Base-by-base conservation (phyloP, 2,329 filamentous ascomycete species). In the Monilinia fructicola region DNA sequence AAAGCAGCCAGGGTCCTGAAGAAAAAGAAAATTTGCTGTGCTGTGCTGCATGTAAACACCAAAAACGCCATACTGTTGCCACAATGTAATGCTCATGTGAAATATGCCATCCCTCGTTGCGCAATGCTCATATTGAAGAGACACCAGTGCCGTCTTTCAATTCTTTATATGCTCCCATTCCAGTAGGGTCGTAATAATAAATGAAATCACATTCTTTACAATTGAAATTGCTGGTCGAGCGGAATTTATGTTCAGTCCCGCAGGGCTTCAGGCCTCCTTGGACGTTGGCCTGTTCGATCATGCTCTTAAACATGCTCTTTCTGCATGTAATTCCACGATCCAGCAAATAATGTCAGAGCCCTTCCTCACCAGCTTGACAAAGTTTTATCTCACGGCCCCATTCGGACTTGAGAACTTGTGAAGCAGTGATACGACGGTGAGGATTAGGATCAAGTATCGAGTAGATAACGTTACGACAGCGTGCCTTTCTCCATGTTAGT, bases 331-430 rank as follows among this genome's bases (percentile, higher is more conserved):
- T 67, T 65, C 61, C 67, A 40, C 63, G 67, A 54, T 72, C 71
- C 54, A 68, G 64, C 64, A 58, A 42, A 58, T 65, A 64, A 67
- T 78, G 76, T 81, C 85, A 97, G 74, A 96, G 89, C 67, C 95
- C 95, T 83, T 98, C 93, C 80, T 98, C 92, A 72, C 94, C 95
- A 69, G 95, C 94, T 79, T 93, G 95, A 82, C 95, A 99, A 67
- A 98, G 85, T 80, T 93, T 96, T 79, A 98, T 97, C 79, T 97
- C 94, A 73, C 95, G 91, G 72, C 95, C 93, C 95, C 95, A 99
- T 81, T 99, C 95, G 5, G 94, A 98, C 79, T 97, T 97, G 75
- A 99, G 87, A 67, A 98, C 92, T 80, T 99, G 95, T 52, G 93
- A 94, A 67, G 95, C 94, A 40, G 93, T 97, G 77, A 99, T 94